Conservation (phyloP, 768 basidiomycete genomes). For the Psilocybe cyanescens region DNA sequence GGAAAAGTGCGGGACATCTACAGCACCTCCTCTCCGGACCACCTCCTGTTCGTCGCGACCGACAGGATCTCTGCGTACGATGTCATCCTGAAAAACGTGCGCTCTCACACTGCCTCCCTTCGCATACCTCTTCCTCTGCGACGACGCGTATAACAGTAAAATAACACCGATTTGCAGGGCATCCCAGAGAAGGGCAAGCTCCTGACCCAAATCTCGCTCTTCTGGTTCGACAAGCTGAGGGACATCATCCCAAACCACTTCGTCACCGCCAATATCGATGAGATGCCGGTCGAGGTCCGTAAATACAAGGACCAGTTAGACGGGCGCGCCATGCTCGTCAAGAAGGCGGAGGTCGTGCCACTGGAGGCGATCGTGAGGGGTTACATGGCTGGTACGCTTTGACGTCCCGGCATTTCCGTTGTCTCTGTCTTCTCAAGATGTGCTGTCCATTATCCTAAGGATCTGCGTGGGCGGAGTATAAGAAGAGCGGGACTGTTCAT, state of each 20-base stretch:
- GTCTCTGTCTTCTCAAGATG: constrained; percentile 1
- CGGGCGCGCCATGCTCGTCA: constrained; percentile 90
- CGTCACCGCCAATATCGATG: constrained; percentile 71
- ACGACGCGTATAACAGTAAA: neutral
- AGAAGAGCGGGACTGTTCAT: constrained; percentile 85
- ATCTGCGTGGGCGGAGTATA: constrained; percentile 95
- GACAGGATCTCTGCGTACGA: constrained; percentile 98
- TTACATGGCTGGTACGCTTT: constrained; percentile 82
- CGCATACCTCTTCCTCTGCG: neutral
- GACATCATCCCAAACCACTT: constrained; percentile 90
- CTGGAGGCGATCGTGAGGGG: constrained; percentile 96
- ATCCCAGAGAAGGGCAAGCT: constrained; percentile 94
- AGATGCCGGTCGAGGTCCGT: constrained; percentile 82
- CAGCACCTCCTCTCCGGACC: constrained; percentile 65
- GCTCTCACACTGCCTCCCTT: constrained; percentile 28
- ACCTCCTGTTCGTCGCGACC: constrained; percentile 90
- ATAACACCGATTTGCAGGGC: constrained; percentile 57
- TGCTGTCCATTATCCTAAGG: constrained; percentile 51
- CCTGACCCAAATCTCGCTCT: constrained; percentile 87
- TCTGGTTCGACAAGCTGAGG: constrained; percentile 90
- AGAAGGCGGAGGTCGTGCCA: constrained; percentile 85
- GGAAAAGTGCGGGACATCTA: constrained; percentile 99
- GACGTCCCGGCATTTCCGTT: neutral
- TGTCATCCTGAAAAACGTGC: constrained; percentile 90
- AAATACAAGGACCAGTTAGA: constrained; percentile 78